Evolutionary conservation across 1,284 basidiomycete genomes (phyloP), one percentile per base, ranked within the genome.

Genomic region (Ceratobasidium sp.): DNA sequence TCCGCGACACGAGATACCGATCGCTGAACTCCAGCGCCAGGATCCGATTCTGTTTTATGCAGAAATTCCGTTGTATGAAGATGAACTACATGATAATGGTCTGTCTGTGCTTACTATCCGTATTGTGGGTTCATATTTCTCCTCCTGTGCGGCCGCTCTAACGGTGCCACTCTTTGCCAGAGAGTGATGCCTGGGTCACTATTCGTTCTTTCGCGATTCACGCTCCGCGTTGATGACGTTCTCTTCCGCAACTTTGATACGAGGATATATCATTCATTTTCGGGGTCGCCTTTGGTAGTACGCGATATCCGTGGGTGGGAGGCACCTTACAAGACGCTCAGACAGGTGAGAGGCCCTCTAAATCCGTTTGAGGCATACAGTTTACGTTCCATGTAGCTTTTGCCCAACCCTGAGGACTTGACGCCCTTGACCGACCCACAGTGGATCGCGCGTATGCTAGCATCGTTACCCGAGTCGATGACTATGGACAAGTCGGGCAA

Each of bases 161-260:
- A 60, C 28, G 46, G 16, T 38, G n/a, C 28, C 33, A 12, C 72
- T 23, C 14, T 12, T 18, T 40, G 25, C 14, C 40, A 97, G 95
- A 90, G 97, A 72, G 95, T 99, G 58, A 99, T 99, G 96, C 95
- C 96, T 0, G 91, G 90, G n/a, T 96, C 92, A 62, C 86, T 98
- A 76, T 96, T 98, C 80, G 88, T 98, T 74, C 87, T 99, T 9
- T 86, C 90, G 0, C 87, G 97, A 7, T 94, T 98, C 80, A 95
- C 93, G n/a, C 84, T 99, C 4, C 88, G 97, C 23, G 95, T 99
- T 59, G 97, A 99, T 80, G 87, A 92, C 72, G 97, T 99, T 51
- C 86, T 98, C 49, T 99, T 99, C 82, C 86, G 97, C 49, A 87
- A 90, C 46, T 90, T 88, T 77, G 97, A 99, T 77, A 96, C 95